These are phyloP conservation scores for Graphium sp. DNA, from an alignment of 2,329 filamentous ascomycete genomes.

Conservation along the genomic window DNA sequence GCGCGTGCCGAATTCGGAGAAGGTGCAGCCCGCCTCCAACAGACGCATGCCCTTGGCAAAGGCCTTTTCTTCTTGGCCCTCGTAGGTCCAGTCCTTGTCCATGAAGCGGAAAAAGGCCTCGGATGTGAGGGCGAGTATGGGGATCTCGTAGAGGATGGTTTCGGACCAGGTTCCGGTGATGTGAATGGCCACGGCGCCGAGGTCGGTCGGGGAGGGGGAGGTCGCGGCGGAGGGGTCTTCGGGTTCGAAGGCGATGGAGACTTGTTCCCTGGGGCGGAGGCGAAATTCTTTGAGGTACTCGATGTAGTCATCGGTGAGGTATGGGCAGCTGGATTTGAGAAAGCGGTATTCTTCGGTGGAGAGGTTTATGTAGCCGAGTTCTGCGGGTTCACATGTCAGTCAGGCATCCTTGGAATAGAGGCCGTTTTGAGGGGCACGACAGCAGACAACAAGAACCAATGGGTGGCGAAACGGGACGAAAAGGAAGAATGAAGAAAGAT, in stretches of 20 bases:
- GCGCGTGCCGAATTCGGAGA: slow-evolving; percentile 88
- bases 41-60: slow-evolving; percentile 65
- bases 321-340: slow-evolving; percentile 62
- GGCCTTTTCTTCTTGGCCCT: slow-evolving; percentile 72
- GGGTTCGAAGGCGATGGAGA: slow-evolving; percentile 50
- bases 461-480: not conserved
- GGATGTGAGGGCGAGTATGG: slow-evolving; percentile 76
- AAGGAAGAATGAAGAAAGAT: not conserved
- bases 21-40: slow-evolving; percentile 66
- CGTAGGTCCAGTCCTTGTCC: slow-evolving; percentile 82
- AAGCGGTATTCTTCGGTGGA: slow-evolving; percentile 67
- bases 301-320: slow-evolving; percentile 64
- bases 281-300: slow-evolving; percentile 68
- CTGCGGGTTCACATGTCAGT: slow-evolving; percentile 20
- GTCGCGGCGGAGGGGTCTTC: slow-evolving; percentile 40
- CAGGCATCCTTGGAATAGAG: no score
- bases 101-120: slow-evolving; percentile 97
- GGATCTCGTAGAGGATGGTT: slow-evolving; percentile 96
- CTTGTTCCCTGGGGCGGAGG: slow-evolving; percentile 65
- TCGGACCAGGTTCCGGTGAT: slow-evolving; percentile 80
- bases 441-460: not conserved
- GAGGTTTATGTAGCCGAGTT: slow-evolving; percentile 67
- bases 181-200: slow-evolving; percentile 61
- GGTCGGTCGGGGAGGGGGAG: slow-evolving; percentile 46
- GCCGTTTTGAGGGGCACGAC: not conserved